phyloP scores from a whole-genome alignment of 768 basidiomycete species.

The Suillus ampliporus region DNA sequence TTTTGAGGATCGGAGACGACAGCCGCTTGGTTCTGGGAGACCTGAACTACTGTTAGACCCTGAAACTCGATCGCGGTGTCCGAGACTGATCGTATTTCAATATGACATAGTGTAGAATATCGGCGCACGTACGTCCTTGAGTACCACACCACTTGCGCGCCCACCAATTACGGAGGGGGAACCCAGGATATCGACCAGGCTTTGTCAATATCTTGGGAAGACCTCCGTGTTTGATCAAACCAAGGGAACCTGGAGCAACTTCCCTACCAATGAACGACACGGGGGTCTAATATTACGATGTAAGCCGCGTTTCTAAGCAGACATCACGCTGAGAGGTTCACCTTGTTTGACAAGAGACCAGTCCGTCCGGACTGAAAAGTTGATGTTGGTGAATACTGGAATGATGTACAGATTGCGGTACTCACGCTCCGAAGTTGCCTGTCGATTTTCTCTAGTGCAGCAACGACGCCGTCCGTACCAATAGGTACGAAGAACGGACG shows the following conservation, averaged over 20 bases:
- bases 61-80: constrained; percentile 83
- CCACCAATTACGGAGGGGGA: constrained; percentile 86
- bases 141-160: constrained; percentile 75
- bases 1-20: constrained; percentile 81
- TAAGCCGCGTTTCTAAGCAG: neutral
- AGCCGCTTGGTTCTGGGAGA: constrained; percentile 84
- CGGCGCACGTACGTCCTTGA: constrained; percentile 58
- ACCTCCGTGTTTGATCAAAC: constrained; percentile 84
- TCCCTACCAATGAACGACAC: constrained; percentile 74
- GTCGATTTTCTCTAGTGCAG: constrained; percentile 74
- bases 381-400: neutral
- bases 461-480: constrained; percentile 66
- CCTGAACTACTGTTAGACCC: constrained; percentile 84
- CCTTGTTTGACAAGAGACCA: constrained; percentile 69
- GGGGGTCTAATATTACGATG: constrained; percentile 45
- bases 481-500: constrained; percentile 77
- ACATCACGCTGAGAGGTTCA: constrained; percentile 18
- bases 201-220: constrained; percentile 75
- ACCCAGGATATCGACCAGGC: constrained; percentile 79
- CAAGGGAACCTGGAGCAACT: constrained; percentile 72
- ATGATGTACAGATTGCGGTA: constrained; percentile 28
- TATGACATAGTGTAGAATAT: neutral
- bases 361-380: constrained; percentile 57
- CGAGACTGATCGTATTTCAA: constrained; percentile 54
- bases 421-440: constrained; percentile 56